Conservation (phyloP, 192 early-diverging fungal genomes). For the Backusella tarrabulga region DNA sequence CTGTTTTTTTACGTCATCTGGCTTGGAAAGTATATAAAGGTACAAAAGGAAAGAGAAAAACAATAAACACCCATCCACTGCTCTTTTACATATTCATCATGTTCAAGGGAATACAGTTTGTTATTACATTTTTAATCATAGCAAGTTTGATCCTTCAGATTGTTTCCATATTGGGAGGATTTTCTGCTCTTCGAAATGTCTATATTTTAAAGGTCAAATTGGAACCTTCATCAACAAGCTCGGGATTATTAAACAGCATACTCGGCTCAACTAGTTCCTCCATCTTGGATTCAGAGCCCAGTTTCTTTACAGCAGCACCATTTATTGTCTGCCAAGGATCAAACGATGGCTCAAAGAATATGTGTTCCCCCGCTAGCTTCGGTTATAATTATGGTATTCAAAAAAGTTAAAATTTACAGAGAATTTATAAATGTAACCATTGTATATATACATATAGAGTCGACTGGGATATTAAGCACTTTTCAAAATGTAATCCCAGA, state of each 20-base stretch:
- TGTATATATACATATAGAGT: not conserved
- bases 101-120: not conserved
- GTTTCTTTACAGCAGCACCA: not conserved
- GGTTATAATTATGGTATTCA: not conserved
- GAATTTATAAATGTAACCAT: not conserved
- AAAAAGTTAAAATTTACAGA: not conserved
- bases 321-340: slow-evolving; percentile 7
- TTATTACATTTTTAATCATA: not conserved
- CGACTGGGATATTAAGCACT: not conserved
- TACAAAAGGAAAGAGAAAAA: not conserved
- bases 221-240: not conserved
- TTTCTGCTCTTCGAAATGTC: not conserved
- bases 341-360: not conserved
- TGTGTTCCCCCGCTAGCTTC: not conserved
- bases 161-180: not conserved
- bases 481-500: not conserved
- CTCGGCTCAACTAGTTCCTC: not conserved
- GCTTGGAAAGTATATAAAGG: not conserved
- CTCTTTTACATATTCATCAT: not conserved
- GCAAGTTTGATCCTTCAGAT: slow-evolving; percentile 7
- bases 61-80: not conserved
- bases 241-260: not conserved
- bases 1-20: not conserved
- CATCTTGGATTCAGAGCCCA: not conserved
- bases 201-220: not conserved